Conservation (phyloP, 352 stramenopile genomes). For the Globisporangium megalacanthum region DNA sequence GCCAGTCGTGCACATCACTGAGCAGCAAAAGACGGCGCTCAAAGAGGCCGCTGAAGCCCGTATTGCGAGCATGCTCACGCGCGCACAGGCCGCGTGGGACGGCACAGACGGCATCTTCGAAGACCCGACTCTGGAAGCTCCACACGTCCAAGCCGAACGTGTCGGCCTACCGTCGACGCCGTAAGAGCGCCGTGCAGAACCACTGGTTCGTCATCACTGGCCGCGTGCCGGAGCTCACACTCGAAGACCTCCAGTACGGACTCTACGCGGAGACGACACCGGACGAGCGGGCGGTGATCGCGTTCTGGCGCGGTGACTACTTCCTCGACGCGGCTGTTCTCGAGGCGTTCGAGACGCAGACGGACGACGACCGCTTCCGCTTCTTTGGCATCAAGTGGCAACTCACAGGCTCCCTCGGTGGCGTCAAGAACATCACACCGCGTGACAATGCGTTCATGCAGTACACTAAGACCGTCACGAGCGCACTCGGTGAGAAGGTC, state of each 20-base stretch:
- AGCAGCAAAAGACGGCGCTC: slow-evolving; percentile 3
- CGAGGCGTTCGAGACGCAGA: slow-evolving; percentile 53
- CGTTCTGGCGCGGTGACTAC: slow-evolving; percentile 52
- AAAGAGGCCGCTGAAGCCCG: slow-evolving; percentile 23
- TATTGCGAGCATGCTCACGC: slow-evolving; percentile 36
- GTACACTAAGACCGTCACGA: slow-evolving; percentile 45
- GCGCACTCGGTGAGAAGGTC: slow-evolving; percentile 37
- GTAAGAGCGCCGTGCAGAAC: slow-evolving; percentile 10
- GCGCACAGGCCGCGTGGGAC: slow-evolving; percentile 39
- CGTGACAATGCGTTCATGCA: slow-evolving; percentile 61
- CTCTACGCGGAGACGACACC: slow-evolving; percentile 66
- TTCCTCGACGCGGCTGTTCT: slow-evolving; percentile 70
- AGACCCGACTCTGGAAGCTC: slow-evolving; percentile 60
- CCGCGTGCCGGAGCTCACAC: slow-evolving; percentile 44
- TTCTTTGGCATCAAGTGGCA: slow-evolving; percentile 82
- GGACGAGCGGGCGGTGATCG: slow-evolving; percentile 52
- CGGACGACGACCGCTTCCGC: slow-evolving; percentile 50
- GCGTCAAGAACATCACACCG: slow-evolving; percentile 30
- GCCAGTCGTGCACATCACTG: slow-evolving; percentile 7
- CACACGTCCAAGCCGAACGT: slow-evolving; percentile 47
- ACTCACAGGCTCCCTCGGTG: slow-evolving; percentile 25
- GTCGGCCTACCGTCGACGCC: slow-evolving; percentile 30
- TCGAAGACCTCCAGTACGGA: slow-evolving; percentile 65
- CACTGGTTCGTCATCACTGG: slow-evolving; percentile 51
- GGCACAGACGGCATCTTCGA: slow-evolving; percentile 58